phyloP scores from a whole-genome alignment of 345 rosid species.

The Nasturtium officinale region DNA sequence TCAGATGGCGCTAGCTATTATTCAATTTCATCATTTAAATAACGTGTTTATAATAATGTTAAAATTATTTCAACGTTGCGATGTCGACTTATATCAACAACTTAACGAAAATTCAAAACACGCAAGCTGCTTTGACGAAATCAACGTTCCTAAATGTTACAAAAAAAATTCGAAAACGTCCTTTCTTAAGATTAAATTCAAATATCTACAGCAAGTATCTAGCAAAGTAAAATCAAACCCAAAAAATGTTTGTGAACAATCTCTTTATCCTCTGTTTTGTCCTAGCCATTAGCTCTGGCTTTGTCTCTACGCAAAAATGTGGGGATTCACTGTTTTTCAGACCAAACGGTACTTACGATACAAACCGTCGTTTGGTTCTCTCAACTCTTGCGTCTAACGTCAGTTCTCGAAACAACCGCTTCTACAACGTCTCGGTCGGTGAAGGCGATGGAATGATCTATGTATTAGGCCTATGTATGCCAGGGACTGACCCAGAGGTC shows the following conservation, averaged over 20 bases:
- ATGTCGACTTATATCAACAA: neutral
- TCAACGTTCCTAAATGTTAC: neutral
- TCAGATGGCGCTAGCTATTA: no score
- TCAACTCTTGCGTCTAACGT: conserved; percentile 37
- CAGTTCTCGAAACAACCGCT: conserved; percentile 14
- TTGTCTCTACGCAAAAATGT: conserved; percentile 15
- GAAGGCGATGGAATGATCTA: conserved; percentile 18
- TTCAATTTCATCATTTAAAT: neutral
- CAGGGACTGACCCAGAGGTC: conserved; percentile 13
- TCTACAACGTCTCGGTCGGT: conserved; percentile 41
- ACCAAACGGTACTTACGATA: conserved; percentile 25
- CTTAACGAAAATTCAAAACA: neutral
- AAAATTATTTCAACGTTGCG: neutral
- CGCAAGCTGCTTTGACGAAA: neutral
- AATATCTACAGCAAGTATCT: neutral
- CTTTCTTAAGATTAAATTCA: neutral
- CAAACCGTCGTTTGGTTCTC: conserved; percentile 36
- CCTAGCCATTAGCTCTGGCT: neutral
- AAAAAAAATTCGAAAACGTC: no score
- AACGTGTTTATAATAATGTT: no score
- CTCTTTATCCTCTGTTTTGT: conserved; percentile 11
- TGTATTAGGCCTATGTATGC: conserved; percentile 42
- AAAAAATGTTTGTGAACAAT: conserved; percentile 6
- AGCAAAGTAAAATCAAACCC: neutral
- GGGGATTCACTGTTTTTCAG: conserved; percentile 3